phyloP scores from a whole-genome alignment of 345 rosid genomes.

The Arabis hirsuta region DNA sequence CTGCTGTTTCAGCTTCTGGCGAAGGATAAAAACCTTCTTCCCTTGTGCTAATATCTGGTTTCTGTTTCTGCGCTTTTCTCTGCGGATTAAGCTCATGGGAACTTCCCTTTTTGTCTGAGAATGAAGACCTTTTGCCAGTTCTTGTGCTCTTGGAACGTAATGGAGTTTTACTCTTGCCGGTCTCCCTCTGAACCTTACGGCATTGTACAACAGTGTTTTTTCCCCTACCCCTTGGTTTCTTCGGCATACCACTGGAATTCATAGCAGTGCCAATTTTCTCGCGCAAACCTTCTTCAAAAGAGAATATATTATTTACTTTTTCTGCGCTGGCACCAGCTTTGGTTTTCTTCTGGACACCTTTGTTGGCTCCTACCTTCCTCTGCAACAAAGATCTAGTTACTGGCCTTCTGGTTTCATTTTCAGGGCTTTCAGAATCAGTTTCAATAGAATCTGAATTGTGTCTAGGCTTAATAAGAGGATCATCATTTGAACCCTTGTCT shows the following conservation, averaged over 20 bases:
- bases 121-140: slow-evolving; percentile 56
- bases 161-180: slow-evolving; percentile 45
- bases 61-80: slow-evolving; percentile 40
- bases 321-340: slow-evolving; percentile 44
- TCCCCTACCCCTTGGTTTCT: slow-evolving; percentile 48
- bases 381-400: slow-evolving; percentile 61
- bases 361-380: slow-evolving; percentile 49
- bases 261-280: slow-evolving; percentile 44
- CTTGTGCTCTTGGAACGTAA: slow-evolving; percentile 44
- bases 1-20: slow-evolving; percentile 44
- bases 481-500: slow-evolving; percentile 39
- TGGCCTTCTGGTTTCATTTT: slow-evolving; percentile 54
- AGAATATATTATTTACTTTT: slow-evolving; percentile 50
- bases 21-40: slow-evolving; percentile 46
- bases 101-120: slow-evolving; percentile 44
- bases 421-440: slow-evolving; percentile 76
- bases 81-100: slow-evolving; percentile 38
- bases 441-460: slow-evolving; percentile 78
- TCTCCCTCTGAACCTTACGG: slow-evolving; percentile 48
- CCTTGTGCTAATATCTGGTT: slow-evolving; percentile 40
- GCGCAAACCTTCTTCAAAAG: slow-evolving; percentile 57
- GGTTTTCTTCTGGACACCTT: slow-evolving; percentile 40
- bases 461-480: slow-evolving; percentile 47
- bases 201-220: slow-evolving; percentile 50
- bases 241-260: slow-evolving; percentile 44